These are phyloP conservation scores for Zygnema cylindricum DNA, from an alignment of 139 green algal species.

Conservation along the genomic window DNA sequence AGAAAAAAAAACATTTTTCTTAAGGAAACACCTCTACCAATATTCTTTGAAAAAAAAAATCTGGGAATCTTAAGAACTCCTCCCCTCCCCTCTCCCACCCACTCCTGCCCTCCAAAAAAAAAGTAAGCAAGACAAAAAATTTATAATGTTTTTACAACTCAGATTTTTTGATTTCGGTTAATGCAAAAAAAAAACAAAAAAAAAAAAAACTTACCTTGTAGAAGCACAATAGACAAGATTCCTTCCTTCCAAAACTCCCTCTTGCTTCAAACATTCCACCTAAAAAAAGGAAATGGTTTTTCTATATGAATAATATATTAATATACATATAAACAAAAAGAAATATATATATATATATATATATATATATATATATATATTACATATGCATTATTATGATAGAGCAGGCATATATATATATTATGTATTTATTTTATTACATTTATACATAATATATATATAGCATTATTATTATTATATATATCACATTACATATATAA, in stretches of 20 bases:
- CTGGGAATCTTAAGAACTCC: background rate
- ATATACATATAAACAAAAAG: constrained; percentile 5
- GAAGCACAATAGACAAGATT: constrained; percentile 87
- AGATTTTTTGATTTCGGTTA: background rate
- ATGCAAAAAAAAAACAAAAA: background rate
- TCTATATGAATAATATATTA: background rate
- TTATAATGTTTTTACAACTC: background rate
- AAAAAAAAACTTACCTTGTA: constrained; percentile 62
- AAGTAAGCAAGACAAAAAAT: background rate
- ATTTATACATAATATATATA: too few relatives aligned
- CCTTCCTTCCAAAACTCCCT: constrained; percentile 74
- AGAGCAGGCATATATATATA: too few relatives aligned
- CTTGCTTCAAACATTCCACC: constrained; percentile 65
- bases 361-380: too few relatives aligned
- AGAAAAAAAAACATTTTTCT: too few relatives aligned
- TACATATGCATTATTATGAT: too few relatives aligned
- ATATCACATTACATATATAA: too few relatives aligned
- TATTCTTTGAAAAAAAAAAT: background rate
- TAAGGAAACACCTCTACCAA: background rate
- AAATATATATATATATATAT: too few relatives aligned
- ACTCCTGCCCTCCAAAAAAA: background rate
- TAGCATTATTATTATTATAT: too few relatives aligned
- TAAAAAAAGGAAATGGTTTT: constrained; percentile 39
- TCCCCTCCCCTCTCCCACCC: background rate
- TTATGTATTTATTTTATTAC: too few relatives aligned